A percentile compares a stretch with the other conserved stretches of the same genome.
Conservation (phyloP, 768 basidiomycete species). For the Lactarius deliciosus region DNA sequence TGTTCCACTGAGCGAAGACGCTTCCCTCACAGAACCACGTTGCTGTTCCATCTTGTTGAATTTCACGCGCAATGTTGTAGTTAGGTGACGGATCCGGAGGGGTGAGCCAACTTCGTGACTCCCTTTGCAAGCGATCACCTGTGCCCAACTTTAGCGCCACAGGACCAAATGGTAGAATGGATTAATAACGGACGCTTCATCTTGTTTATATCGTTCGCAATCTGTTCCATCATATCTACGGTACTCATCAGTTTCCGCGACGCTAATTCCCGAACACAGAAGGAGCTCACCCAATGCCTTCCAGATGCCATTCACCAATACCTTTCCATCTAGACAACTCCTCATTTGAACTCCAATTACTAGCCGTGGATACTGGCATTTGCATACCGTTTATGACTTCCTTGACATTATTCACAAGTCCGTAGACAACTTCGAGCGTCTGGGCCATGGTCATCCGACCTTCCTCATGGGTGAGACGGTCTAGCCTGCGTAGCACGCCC, state of each 20-base stretch:
- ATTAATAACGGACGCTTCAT: background rate
- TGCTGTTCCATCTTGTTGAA: background rate
- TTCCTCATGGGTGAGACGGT: constrained; percentile 5
- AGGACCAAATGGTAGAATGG: rapidly evolving
- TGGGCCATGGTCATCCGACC: background rate
- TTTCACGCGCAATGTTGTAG: background rate
- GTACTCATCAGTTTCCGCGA: background rate
- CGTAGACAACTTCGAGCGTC: constrained; percentile 1
- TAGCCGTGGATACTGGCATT: too few species aligned
- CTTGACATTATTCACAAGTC: background rate
- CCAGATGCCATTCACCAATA: background rate
- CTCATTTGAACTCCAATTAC: too few species aligned
- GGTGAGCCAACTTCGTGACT: constrained; percentile 6
- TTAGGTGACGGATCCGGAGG: constrained; percentile 13
- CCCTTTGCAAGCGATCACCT: constrained; percentile 4
- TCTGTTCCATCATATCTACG: constrained; percentile 1
- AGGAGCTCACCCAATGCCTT: too few species aligned
- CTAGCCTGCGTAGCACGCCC: background rate
- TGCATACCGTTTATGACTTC: constrained; percentile 5
- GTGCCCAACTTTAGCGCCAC: background rate
- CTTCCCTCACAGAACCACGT: background rate
- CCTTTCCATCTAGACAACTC: background rate
- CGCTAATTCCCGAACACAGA: background rate
- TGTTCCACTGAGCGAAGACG: background rate
- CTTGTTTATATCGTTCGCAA: background rate